Conservation (phyloP, 2,329 filamentous ascomycete genomes). For the Apiospora koreana region DNA sequence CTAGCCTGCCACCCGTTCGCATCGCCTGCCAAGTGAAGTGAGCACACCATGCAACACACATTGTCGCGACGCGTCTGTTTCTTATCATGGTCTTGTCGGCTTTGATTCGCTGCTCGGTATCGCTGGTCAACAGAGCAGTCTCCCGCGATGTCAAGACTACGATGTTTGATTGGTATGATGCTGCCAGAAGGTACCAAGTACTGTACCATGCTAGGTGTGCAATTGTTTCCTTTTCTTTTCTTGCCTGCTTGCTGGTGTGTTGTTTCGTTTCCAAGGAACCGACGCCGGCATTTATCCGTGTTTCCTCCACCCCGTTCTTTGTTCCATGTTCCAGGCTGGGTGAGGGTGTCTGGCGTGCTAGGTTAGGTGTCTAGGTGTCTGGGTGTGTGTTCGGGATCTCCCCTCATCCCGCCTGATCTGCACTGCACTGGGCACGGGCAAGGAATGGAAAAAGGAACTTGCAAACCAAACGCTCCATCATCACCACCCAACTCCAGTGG, state of each 20-base stretch:
- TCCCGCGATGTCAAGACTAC: neutral
- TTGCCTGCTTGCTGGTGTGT: neutral
- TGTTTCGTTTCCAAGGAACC: conserved; percentile 6
- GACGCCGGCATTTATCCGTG: neutral
- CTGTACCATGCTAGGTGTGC: neutral
- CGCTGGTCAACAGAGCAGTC: neutral
- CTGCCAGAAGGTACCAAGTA: no score
- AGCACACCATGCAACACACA: neutral
- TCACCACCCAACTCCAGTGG: neutral
- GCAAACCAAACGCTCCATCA: no score
- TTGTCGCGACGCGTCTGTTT: neutral
- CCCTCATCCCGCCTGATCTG: neutral
- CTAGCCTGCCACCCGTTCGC: neutral
- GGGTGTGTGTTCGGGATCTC: neutral
- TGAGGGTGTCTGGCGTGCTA: no score
- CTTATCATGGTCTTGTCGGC: neutral
- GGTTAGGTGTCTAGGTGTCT: no score
- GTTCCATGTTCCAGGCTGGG: neutral
- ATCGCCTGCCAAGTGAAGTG: neutral
- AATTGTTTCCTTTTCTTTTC: neutral
- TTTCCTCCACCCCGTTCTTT: neutral
- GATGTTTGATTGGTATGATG: neutral
- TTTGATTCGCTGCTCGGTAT: neutral
- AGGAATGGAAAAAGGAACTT: neutral
- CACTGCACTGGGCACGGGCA: neutral